A percentile compares a stretch with the other conserved stretches of the same genome.
Conservation (phyloP, 306 rosid species). For the Rosa lucieae region DNA sequence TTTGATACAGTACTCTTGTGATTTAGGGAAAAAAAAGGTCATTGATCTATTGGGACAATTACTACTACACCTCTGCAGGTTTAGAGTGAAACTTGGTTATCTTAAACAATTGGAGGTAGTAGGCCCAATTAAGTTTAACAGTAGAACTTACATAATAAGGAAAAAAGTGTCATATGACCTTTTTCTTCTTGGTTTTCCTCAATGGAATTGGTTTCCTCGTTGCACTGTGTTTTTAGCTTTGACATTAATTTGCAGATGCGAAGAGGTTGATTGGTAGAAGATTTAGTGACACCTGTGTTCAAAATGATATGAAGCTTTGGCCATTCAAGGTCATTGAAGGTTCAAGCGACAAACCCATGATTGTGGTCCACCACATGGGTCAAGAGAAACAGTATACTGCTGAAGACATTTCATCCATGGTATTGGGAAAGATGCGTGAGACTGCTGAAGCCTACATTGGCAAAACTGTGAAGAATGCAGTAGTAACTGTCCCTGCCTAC, state of each 20-base stretch:
- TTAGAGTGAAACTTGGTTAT: neutral
- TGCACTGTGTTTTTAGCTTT: neutral
- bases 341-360: neutral
- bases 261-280: slow-evolving; percentile 1
- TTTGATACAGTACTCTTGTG: too few relatives aligned
- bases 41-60: too few relatives aligned
- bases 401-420: neutral
- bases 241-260: neutral
- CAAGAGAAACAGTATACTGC: neutral
- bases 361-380: neutral
- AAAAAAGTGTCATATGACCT: neutral
- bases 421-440: neutral
- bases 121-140: too few relatives aligned
- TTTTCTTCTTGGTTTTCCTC: neutral
- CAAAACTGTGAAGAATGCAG: neutral
- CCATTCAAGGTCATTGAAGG: neutral
- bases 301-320: neutral
- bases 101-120: too few relatives aligned
- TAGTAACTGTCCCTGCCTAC: neutral
- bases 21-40: too few relatives aligned
- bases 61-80: neutral
- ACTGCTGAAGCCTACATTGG: neutral
- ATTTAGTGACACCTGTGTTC: neutral
- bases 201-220: too few relatives aligned
- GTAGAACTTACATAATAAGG: neutral